phyloP scores from a whole-genome alignment of 2,329 filamentous ascomycete genomes.

The Epichloe amarillans region DNA sequence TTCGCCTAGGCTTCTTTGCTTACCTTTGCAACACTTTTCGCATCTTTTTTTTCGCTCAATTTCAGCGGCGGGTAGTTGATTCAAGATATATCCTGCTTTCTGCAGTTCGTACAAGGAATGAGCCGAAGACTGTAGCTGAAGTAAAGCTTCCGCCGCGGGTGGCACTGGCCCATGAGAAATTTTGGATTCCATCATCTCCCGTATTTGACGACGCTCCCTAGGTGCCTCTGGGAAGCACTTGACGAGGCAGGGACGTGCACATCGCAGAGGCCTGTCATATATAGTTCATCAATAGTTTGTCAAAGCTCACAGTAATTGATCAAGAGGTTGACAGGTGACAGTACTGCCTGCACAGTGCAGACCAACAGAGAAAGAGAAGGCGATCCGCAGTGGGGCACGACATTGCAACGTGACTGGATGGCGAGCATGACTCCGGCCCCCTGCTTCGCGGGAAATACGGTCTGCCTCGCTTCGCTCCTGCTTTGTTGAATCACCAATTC shows the following conservation, averaged over 20 bases:
- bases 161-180: constrained; percentile 7
- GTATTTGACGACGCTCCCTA: neutral
- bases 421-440: too few species aligned
- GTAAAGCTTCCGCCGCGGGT: constrained; percentile 10
- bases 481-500: neutral
- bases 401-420: too few species aligned
- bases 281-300: neutral
- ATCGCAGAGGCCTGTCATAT: too few species aligned
- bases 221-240: neutral
- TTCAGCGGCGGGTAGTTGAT: constrained; percentile 13
- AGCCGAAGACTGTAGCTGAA: constrained; percentile 9
- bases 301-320: neutral
- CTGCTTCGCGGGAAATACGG: too few species aligned
- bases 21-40: constrained; percentile 14
- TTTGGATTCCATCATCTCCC: constrained; percentile 1
- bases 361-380: too few species aligned
- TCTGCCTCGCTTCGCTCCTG: neutral
- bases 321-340: too few species aligned
- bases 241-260: neutral
- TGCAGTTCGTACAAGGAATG: constrained; percentile 10
- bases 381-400: too few species aligned
- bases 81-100: constrained; percentile 15
- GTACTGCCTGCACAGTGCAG: too few species aligned
- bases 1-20: neutral
- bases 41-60: constrained; percentile 20